Evolutionary conservation across 2,329 filamentous ascomycete species (phyloP).

Genomic region (Dothideomycetidae sp.): DNA sequence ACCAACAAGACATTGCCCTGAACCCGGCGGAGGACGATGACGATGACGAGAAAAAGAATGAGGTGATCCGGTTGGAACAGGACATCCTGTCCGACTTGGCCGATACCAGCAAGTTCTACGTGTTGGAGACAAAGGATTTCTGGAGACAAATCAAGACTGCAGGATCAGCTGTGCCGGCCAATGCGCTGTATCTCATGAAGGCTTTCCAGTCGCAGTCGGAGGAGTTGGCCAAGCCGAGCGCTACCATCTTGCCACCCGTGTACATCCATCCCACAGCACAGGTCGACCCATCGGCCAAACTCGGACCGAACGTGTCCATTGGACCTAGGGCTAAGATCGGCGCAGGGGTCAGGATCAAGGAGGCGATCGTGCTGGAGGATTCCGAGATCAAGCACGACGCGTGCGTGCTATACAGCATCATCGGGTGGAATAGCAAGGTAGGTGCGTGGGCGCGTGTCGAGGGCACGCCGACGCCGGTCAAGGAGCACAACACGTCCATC

Average conservation of each 20-base stretch:
- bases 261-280: constrained; percentile 87
- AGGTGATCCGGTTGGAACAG: constrained; percentile 89
- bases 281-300: constrained; percentile 87
- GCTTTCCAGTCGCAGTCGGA: constrained; percentile 69
- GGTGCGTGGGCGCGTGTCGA: constrained; percentile 98
- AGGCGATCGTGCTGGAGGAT: constrained; percentile 90
- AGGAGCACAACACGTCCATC: constrained; percentile 83
- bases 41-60: constrained; percentile 60
- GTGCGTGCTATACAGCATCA: constrained; percentile 87
- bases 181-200: constrained; percentile 90
- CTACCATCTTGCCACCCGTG: constrained; percentile 80
- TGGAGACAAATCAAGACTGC: constrained; percentile 99
- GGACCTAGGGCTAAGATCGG: constrained; percentile 78
- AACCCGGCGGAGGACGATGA: constrained; percentile 51
- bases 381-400: constrained; percentile 93
- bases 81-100: constrained; percentile 92
- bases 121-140: constrained; percentile 97
- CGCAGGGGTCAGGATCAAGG: constrained; percentile 82
- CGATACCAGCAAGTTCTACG: constrained; percentile 95
- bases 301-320: constrained; percentile 92
- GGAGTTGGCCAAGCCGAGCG: constrained; percentile 69
- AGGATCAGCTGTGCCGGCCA: constrained; percentile 89
- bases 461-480: constrained; percentile 75
- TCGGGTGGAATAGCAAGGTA: constrained; percentile 90
- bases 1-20: constrained; percentile 39